Evolutionary conservation across 2,329 filamentous ascomycete species (phyloP).

Genomic region (Phaeosphaeriaceae sp.): DNA sequence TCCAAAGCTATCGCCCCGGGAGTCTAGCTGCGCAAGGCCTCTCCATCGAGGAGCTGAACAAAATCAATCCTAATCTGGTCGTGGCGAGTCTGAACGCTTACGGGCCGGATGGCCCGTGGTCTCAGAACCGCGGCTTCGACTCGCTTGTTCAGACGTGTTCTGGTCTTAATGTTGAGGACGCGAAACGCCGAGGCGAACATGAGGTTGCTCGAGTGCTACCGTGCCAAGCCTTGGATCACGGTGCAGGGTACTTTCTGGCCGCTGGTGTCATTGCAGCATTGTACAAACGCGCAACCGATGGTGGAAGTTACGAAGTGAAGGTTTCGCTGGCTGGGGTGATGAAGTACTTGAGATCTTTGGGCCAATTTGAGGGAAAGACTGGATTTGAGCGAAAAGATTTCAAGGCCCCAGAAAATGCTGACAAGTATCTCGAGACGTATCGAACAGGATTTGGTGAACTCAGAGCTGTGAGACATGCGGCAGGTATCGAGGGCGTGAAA

Average conservation of each 20-base stretch:
- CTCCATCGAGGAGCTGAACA: slow-evolving; percentile 47
- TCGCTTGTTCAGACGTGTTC: slow-evolving; percentile 64
- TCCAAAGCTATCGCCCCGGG: slow-evolving; percentile 62
- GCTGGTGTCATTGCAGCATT: slow-evolving; percentile 62
- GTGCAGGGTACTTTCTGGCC: slow-evolving; percentile 63
- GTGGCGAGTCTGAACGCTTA: slow-evolving; percentile 64
- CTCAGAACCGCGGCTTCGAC: slow-evolving; percentile 60
- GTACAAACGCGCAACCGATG: slow-evolving; percentile 55
- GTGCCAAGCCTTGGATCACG: slow-evolving; percentile 66
- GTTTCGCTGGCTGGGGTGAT: slow-evolving; percentile 64
- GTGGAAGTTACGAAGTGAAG: slow-evolving; percentile 61
- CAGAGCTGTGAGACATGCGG: slow-evolving; percentile 59
- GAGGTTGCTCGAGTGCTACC: slow-evolving; percentile 56
- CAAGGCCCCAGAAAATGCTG: slow-evolving; percentile 37
- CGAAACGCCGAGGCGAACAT: slow-evolving; percentile 52
- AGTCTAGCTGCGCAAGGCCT: slow-evolving; percentile 57
- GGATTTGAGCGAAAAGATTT: slow-evolving; percentile 55
- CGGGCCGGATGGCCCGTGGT: slow-evolving; percentile 58
- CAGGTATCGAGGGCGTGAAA: slow-evolving; percentile 54
- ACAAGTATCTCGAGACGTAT: slow-evolving; percentile 54
- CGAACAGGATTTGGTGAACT: slow-evolving; percentile 57
- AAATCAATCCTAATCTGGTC: slow-evolving; percentile 56
- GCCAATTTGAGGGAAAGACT: slow-evolving; percentile 55
- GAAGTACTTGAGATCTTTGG: slow-evolving; percentile 65
- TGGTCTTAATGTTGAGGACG: slow-evolving; percentile 65